phyloP scores from a whole-genome alignment of 257 asterid genomes.

The Solanum appendiculatum region DNA sequence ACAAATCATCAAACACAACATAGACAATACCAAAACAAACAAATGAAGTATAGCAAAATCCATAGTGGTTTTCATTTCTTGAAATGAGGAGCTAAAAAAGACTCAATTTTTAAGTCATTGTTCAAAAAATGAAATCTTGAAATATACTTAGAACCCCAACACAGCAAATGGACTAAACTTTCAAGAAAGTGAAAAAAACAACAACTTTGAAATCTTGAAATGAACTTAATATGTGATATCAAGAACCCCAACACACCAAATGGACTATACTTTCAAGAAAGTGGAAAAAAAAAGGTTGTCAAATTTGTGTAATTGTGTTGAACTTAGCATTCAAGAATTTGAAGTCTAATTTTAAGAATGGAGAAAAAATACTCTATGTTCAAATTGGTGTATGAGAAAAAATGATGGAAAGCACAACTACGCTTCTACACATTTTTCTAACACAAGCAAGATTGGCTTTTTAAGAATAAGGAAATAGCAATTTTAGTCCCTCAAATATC shows the following conservation, averaged over 20 bases:
- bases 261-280: background rate
- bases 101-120: background rate
- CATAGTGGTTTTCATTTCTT: background rate
- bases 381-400: background rate
- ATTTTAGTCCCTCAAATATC: background rate
- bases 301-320: background rate
- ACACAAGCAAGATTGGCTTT: background rate
- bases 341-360: background rate
- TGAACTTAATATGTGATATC: background rate
- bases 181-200: background rate
- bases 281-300: background rate
- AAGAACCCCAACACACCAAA: background rate
- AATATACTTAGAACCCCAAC: background rate
- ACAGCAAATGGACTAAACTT: background rate
- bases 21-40: background rate
- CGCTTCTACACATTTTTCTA: background rate
- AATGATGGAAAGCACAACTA: background rate
- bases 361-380: background rate
- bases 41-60: background rate
- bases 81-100: background rate
- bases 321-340: background rate
- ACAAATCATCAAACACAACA: conserved; percentile 1
- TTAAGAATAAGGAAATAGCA: background rate
- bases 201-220: background rate
- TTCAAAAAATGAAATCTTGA: background rate